A percentile compares a stretch with the other conserved stretches of the same genome.
These are phyloP conservation scores for Aegilops sharonensis DNA, from an alignment of 176 grass and related monocot genomes.

Conservation along the genomic window DNA sequence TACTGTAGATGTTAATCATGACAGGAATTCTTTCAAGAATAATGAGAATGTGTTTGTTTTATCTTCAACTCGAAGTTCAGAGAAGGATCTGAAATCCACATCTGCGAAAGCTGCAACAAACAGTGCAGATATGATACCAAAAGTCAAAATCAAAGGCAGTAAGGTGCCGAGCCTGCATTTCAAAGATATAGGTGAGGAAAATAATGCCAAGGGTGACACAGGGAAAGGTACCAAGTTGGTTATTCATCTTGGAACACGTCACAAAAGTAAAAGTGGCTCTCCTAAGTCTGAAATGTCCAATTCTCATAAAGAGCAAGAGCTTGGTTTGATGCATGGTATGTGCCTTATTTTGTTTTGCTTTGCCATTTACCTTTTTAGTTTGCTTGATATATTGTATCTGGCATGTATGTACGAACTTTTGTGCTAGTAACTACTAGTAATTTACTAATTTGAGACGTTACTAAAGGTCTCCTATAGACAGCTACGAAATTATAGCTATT, in stretches of 20 bases:
- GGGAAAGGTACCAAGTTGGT: constrained; percentile 85
- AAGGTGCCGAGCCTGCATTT: constrained; percentile 62
- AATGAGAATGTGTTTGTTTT: constrained; percentile 36
- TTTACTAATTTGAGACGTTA: constrained; percentile 2
- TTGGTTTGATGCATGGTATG: constrained; percentile 61
- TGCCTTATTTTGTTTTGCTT: constrained; percentile 15
- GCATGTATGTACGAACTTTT: background rate
- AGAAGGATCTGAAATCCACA: constrained; percentile 45
- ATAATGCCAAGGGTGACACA: constrained; percentile 53
- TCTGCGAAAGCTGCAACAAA: constrained; percentile 21
- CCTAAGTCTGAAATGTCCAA: constrained; percentile 77
- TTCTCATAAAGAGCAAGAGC: constrained; percentile 78
- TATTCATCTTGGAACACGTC: constrained; percentile 80
- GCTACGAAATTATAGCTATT: background rate
- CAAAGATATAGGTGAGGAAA: constrained; percentile 64
- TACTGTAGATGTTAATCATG: constrained; percentile 37
- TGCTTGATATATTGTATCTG: constrained; percentile 26
- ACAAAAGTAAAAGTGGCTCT: constrained; percentile 75
- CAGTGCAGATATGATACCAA: constrained; percentile 46
- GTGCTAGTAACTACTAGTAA: background rate
- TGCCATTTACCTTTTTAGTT: constrained; percentile 32
- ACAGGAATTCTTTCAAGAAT: constrained; percentile 40
- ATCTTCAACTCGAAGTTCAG: constrained; percentile 48
- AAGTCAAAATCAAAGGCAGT: constrained; percentile 70
- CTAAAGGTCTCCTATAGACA: background rate